Evolutionary conservation across 345 rosid genomes (phyloP), one percentile per base, ranked within the genome.

Genomic region (Acer yangbiense): DNA sequence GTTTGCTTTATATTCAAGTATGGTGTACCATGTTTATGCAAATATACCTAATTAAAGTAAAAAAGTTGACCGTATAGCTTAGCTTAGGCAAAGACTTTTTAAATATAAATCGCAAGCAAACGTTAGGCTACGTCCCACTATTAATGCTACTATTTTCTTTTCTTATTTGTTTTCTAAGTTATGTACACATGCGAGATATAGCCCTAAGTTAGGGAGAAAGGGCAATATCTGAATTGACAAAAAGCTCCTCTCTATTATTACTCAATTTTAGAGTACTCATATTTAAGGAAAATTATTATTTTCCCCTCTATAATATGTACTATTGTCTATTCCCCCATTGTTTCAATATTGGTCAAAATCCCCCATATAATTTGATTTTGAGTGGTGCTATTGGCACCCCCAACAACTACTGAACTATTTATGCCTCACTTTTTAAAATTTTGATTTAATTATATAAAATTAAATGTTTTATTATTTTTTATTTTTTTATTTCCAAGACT

Each of bases 71-170:
- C 63, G 2, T 6, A 20, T n/a, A 2, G n/a, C 44, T 48, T n/a
- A 2, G n/a, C 44, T 48, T 10, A 1, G 12, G 55, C 57, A 23
- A 41, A 21, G 48, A 32, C 65, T 27, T 20, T 46, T 41, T 9
- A 3, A 71, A 54, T 17, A 52, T 20, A 14, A 50, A 50, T 8
- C 18, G 70, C 14, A n/a, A 20, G 58, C 55, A 55, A 18, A 43
- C 16, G 18, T 76, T 82, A 62, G 81, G 83, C 76, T 27, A 27
- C 27, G 13, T 72, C 32, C 80, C 82, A 69, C 68, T 68, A 17
- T 23, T 35, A 18, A 14, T 39, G 39, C 23, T 3, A 6, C 75
- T 14, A 57, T n/a, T 71, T 55, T 12, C 43, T 73, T 29, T 23
- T 23, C 76, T 1, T 20, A 25, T 27, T 25, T 46, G 68, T 44